Percentiles rank a stretch among this genome's conserved stretches.
Evolutionary conservation across 495 filamentous ascomycete genomes (phyloP).

Genomic region (Amphirosellinia nigrospora): DNA sequence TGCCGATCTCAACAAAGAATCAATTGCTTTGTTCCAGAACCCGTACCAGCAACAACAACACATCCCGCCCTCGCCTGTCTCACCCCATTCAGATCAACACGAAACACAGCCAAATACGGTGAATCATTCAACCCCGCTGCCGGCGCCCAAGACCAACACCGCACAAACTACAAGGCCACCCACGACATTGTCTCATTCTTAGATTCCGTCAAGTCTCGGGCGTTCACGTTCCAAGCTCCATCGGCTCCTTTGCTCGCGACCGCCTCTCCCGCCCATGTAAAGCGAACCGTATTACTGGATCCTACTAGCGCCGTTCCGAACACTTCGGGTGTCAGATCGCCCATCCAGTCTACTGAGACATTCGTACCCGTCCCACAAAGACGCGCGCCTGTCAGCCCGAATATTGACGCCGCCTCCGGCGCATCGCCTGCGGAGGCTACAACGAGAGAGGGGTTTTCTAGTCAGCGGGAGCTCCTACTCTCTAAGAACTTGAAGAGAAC

Average conservation of each 20-base stretch:
- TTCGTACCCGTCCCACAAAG: constrained; percentile 27
- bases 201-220: constrained; percentile 42
- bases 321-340: constrained; percentile 32
- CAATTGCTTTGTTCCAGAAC: constrained; percentile 38
- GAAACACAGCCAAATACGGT: constrained; percentile 40
- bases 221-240: constrained; percentile 46
- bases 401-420: constrained; percentile 20
- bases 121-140: constrained; percentile 31
- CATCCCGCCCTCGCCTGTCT: constrained; percentile 49
- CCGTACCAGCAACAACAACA: constrained; percentile 43
- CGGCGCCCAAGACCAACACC: constrained; percentile 29
- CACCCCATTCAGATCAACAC: constrained; percentile 40
- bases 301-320: constrained; percentile 32
- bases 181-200: constrained; percentile 35
- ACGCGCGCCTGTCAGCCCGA: constrained; percentile 33
- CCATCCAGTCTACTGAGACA: constrained; percentile 33
- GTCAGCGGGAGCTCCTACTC: constrained; percentile 49
- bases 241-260: constrained; percentile 26
- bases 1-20: constrained; percentile 53
- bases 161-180: constrained; percentile 26
- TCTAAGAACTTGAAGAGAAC: constrained; percentile 42
- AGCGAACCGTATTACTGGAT: constrained; percentile 52
- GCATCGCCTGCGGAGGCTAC: constrained; percentile 19
- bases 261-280: constrained; percentile 38
- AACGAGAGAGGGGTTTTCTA: constrained; percentile 34